A percentile compares a stretch with the other conserved stretches of the same genome.
Conservation (phyloP, 345 rosid species). For the Bruguiera sexangula region DNA sequence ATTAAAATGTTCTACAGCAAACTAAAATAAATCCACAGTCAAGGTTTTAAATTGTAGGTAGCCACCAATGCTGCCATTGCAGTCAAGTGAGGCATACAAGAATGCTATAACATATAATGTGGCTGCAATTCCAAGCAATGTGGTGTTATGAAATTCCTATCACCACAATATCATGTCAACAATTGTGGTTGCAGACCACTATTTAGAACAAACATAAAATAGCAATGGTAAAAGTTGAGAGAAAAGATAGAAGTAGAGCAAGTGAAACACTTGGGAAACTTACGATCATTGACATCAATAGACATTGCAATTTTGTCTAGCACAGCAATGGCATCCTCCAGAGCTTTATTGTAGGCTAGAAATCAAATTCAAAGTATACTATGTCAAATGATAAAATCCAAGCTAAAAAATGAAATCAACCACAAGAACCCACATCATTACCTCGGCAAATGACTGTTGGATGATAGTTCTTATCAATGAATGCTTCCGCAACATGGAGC, state of each 20-base stretch:
- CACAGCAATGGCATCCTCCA: constrained; percentile 88
- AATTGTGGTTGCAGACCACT: too few relatives aligned
- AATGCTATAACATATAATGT: too few relatives aligned
- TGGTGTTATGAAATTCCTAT: too few relatives aligned
- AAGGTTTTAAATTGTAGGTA: too few relatives aligned
- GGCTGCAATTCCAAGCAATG: too few relatives aligned
- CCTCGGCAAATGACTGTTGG: constrained; percentile 96
- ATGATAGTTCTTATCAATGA: constrained; percentile 81
- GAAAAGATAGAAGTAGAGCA: neutral
- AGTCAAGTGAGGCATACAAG: too few relatives aligned
- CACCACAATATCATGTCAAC: too few relatives aligned
- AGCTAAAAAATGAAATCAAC: neutral
- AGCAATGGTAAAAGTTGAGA: neutral
- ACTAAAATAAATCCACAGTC: too few relatives aligned
- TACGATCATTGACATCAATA: constrained; percentile 78
- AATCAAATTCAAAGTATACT: neutral
- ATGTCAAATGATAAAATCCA: constrained; percentile 3
- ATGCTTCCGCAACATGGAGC: constrained; percentile 98
- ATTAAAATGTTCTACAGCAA: too few relatives aligned
- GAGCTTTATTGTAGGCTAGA: constrained; percentile 88
- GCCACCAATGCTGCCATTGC: too few relatives aligned
- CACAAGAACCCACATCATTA: constrained; percentile 21
- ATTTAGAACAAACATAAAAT: neutral
- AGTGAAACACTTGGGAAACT: constrained; percentile 25
- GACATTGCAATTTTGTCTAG: constrained; percentile 92